Evolutionary conservation across 192 early-diverging fungal genomes (phyloP).

Genomic region (Linnemannia hyalina): DNA sequence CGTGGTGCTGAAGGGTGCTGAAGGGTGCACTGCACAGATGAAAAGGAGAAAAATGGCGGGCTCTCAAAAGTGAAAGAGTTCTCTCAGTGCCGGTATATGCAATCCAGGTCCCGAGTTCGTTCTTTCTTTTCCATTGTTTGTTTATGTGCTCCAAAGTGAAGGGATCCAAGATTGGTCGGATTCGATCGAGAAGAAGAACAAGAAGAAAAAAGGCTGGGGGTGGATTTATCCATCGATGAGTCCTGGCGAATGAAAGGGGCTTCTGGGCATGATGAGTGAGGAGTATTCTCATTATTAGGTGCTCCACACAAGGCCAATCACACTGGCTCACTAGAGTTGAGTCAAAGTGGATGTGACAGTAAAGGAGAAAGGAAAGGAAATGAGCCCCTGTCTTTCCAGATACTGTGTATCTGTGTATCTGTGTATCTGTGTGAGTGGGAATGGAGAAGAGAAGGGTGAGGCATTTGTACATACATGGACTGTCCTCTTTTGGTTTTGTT

Average conservation of each 20-base stretch:
- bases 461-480: not conserved
- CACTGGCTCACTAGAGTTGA: not conserved
- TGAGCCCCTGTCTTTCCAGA: no score
- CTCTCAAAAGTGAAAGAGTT: no score
- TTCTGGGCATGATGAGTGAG: not conserved
- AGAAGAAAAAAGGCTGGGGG: not conserved
- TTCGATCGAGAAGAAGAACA: not conserved
- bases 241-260: not conserved
- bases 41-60: no score
- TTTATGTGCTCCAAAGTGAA: not conserved
- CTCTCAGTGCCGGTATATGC: no score
- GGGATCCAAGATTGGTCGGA: not conserved
- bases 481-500: not conserved
- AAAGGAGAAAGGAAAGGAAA: no score
- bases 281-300: not conserved
- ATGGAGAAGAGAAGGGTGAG: no score
- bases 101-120: not conserved
- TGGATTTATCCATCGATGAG: not conserved
- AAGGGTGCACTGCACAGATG: no score
- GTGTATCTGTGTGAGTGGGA: not conserved
- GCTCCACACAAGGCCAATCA: not conserved
- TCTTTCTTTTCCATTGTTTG: not conserved
- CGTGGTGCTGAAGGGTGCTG: no score
- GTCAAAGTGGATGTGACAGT: no score
- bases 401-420: not conserved